Percentiles rank a stretch among this genome's conserved stretches.
Conservation (phyloP, 805 yeast species). For the Clavispora vitiphila region DNA sequence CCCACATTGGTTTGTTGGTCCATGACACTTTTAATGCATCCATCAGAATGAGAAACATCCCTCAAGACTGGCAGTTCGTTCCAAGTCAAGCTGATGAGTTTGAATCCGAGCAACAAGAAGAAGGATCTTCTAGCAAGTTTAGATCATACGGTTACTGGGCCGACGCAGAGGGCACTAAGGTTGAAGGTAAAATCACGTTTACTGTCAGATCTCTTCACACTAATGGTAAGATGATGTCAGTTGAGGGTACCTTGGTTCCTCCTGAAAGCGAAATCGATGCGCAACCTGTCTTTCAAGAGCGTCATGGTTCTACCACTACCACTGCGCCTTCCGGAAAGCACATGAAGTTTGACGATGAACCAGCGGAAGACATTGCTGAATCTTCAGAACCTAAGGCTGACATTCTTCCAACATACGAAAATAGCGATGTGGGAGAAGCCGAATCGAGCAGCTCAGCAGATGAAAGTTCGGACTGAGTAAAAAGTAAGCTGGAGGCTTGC, state of each 20-base stretch:
- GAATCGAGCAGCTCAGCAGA: slow-evolving; percentile 9
- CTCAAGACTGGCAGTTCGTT: slow-evolving; percentile 79
- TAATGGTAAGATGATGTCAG: slow-evolving; percentile 75
- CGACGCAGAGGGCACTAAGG: slow-evolving; percentile 64
- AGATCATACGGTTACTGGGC: slow-evolving; percentile 83
- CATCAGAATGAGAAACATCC: slow-evolving; percentile 79
- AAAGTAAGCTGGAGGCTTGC: background rate
- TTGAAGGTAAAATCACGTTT: slow-evolving; percentile 81
- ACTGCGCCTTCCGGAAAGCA: slow-evolving; percentile 9
- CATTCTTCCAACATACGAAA: slow-evolving; percentile 4
- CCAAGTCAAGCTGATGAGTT: slow-evolving; percentile 70
- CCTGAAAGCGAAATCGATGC: slow-evolving; percentile 55
- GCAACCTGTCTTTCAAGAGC: slow-evolving; percentile 47
- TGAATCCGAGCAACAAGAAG: slow-evolving; percentile 17
- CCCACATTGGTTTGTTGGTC: slow-evolving; percentile 86
- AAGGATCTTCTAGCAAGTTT: slow-evolving; percentile 21
- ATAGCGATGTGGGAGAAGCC: slow-evolving; percentile 1
- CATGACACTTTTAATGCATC: slow-evolving; percentile 95
- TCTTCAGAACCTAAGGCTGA: background rate
- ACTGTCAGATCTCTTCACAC: slow-evolving; percentile 67
- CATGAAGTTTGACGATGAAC: slow-evolving; percentile 14
- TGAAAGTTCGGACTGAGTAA: slow-evolving; percentile 1
- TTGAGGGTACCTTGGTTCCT: slow-evolving; percentile 77
- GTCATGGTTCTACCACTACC: slow-evolving; percentile 24
- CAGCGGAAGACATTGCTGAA: slow-evolving; percentile 1